Evolutionary conservation across 2,329 filamentous ascomycete genomes (phyloP).

Genomic region (Botrytis cinerea): DNA sequence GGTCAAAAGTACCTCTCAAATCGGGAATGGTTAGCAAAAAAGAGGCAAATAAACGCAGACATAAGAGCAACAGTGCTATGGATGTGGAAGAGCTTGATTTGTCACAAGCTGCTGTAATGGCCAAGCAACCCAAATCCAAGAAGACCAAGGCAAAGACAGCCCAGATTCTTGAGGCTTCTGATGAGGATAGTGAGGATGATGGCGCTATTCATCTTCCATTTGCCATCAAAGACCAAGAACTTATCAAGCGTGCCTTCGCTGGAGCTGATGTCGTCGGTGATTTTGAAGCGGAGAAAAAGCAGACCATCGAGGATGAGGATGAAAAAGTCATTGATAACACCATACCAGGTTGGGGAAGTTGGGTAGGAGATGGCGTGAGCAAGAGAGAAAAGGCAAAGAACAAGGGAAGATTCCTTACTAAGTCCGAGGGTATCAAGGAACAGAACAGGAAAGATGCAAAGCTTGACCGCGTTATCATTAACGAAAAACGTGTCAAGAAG

Average conservation of each 20-base stretch:
- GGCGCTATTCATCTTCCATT: slow-evolving; percentile 56
- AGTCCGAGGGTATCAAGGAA: slow-evolving; percentile 71
- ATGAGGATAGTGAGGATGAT: slow-evolving; percentile 47
- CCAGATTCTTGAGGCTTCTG: slow-evolving; percentile 34
- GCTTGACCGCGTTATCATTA: slow-evolving; percentile 84
- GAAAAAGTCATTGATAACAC: slow-evolving; percentile 80
- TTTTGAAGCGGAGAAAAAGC: slow-evolving; percentile 79
- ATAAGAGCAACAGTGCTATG: slow-evolving; percentile 40
- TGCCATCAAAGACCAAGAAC: slow-evolving; percentile 61
- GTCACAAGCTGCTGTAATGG: slow-evolving; percentile 39
- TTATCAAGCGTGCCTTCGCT: slow-evolving; percentile 83
- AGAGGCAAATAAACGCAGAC: slow-evolving; percentile 39
- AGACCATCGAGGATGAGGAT: slow-evolving; percentile 71
- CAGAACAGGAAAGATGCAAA: slow-evolving; percentile 80
- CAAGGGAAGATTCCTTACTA: slow-evolving; percentile 62
- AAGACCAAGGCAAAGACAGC: slow-evolving; percentile 35
- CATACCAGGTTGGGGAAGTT: slow-evolving; percentile 92
- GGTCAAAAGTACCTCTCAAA: slow-evolving; percentile 39
- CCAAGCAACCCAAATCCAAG: slow-evolving; percentile 37
- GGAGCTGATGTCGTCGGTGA: slow-evolving; percentile 80
- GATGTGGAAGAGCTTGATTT: slow-evolving; percentile 41
- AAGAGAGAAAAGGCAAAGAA: slow-evolving; percentile 67
- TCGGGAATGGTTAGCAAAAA: slow-evolving; percentile 33
- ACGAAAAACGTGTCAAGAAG: slow-evolving; percentile 88
- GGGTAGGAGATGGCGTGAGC: slow-evolving; percentile 82